A percentile compares a stretch with the other conserved stretches of the same genome.
Evolutionary conservation across 805 yeast genomes (phyloP).

Genomic region (Candida succiphila): DNA sequence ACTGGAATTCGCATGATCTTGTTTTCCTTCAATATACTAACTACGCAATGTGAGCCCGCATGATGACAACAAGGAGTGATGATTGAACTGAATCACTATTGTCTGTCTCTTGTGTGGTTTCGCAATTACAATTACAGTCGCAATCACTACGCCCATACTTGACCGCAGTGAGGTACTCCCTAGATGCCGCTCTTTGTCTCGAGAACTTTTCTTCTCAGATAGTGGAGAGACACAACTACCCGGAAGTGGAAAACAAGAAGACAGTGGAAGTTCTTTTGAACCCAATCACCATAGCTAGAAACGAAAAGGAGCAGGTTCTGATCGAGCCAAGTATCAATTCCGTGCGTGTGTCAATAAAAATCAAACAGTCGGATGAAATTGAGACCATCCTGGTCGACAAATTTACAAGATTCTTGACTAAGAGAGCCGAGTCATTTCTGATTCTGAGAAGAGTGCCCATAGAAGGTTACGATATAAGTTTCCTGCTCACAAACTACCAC

Average conservation of each 20-base stretch:
- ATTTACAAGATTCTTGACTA: conserved; percentile 86
- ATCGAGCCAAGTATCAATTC: conserved; percentile 94
- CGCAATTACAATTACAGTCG: conserved; percentile 51
- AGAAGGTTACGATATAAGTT: conserved; percentile 86
- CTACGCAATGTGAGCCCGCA: too few species aligned
- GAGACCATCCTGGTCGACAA: conserved; percentile 91
- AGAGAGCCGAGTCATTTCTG: conserved; percentile 91
- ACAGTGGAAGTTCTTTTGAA: conserved; percentile 79
- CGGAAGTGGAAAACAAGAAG: conserved; percentile 84
- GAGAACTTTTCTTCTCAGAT: conserved; percentile 92
- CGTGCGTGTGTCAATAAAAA: conserved; percentile 80
- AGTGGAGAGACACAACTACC: conserved; percentile 95
- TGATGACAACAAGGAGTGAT: too few species aligned
- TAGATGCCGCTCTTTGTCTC: conserved; percentile 87
- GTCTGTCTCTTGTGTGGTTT: too few species aligned
- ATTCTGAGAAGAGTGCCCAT: conserved; percentile 88
- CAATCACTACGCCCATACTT: conserved; percentile 95
- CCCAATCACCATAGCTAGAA: conserved; percentile 84
- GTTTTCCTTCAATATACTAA: too few species aligned
- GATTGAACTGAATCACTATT: too few species aligned
- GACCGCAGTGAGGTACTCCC: conserved; percentile 85
- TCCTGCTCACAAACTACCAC: conserved; percentile 86
- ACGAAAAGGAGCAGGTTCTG: conserved; percentile 84
- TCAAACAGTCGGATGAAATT: conserved; percentile 96
- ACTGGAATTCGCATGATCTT: too few species aligned